Base-by-base conservation (phyloP, 1,284 basidiomycete species). In the Boletus hoseneyae region DNA sequence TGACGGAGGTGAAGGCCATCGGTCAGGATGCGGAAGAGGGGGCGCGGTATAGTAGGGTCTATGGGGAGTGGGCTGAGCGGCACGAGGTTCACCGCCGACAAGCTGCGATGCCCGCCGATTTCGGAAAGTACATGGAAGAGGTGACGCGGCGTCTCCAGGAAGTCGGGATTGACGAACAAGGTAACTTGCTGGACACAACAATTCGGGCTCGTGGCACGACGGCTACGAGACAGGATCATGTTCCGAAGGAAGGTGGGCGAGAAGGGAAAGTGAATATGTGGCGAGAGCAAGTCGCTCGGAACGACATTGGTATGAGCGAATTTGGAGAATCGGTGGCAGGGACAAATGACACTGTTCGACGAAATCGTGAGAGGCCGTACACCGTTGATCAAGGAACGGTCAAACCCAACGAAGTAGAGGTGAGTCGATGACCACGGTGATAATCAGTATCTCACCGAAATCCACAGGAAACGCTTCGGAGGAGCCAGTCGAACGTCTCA, bases 231-330 rank as follows among this genome's bases (percentile, higher is more conserved):
- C 57, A 42, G 27, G 19, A 52, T 25, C 51, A 56, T 19, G 29
- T 45, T 2, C 52, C 39, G 33, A 55, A 19, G 48, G 53, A 55
- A 13, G 51, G 44, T 7, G 55, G 39, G 15, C 52, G 45, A n/a
- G 60, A 74, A 72, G 57, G 69, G 60, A 58, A 80, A 72, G 76
- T 82, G 30, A 74, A 69, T 29, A 71, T 75, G 6, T 82, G 80
- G 79, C 65, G 77, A 32, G 76, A 80, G 56, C 71, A 76, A 42
- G 75, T 77, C 0, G 73, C 74, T 8, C 63, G 68, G 47, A 71
- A 72, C 48, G 66, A 46, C 58, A 62, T 42, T 18, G 45, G 19
- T 40, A 29, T 41, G 55, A 48, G 51, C 35, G 60, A 57, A 37
- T 57, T 63, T 37, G 65, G 64, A 37, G 64, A 65, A 67, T 47